Percentiles rank a stretch among this genome's conserved stretches.
Conservation (phyloP, 805 yeast genomes). For the Candida dendrica region DNA sequence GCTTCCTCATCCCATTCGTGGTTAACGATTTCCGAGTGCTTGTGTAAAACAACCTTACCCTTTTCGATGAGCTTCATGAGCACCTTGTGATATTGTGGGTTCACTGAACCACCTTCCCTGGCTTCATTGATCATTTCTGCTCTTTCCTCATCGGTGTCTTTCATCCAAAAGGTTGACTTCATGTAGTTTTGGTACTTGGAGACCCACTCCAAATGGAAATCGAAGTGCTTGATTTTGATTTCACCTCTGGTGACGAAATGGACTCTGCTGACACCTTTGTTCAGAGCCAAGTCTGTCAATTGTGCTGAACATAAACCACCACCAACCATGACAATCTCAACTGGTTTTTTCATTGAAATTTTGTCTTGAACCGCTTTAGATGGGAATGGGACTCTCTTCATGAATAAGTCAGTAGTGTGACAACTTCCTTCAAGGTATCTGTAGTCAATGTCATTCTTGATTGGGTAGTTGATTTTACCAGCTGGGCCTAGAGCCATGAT, state of each 20-base stretch:
- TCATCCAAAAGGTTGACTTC: conserved; percentile 35
- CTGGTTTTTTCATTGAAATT: not conserved
- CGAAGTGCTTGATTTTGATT: conserved; percentile 38
- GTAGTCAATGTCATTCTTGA: conserved; percentile 1
- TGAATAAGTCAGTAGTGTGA: conserved; percentile 8
- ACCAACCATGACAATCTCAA: conserved; percentile 29
- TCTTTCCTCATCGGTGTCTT: conserved; percentile 35
- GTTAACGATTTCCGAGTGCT: conserved; percentile 21
- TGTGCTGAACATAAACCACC: conserved; percentile 43
- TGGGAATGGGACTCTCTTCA: conserved; percentile 2
- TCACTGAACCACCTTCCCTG: conserved; percentile 38
- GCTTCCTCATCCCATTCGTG: conserved; percentile 21
- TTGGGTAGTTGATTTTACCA: conserved; percentile 8
- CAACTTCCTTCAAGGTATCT: conserved; percentile 7
- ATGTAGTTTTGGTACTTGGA: conserved; percentile 39
- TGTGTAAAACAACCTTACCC: conserved; percentile 25
- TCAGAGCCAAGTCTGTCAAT: conserved; percentile 31
- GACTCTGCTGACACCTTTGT: conserved; percentile 24
- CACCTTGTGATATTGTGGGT: conserved; percentile 34
- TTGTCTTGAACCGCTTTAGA: not conserved
- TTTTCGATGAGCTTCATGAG: conserved; percentile 23
- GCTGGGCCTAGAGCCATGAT: conserved; percentile 9
- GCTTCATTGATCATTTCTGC: conserved; percentile 33
- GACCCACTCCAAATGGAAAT: conserved; percentile 42
- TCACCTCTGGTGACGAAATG: conserved; percentile 29